Percentiles rank a stretch among this genome's conserved stretches.
These are phyloP conservation scores for Tolypocladium nubicola DNA, from an alignment of 2,329 filamentous ascomycete genomes.

Conservation along the genomic window DNA sequence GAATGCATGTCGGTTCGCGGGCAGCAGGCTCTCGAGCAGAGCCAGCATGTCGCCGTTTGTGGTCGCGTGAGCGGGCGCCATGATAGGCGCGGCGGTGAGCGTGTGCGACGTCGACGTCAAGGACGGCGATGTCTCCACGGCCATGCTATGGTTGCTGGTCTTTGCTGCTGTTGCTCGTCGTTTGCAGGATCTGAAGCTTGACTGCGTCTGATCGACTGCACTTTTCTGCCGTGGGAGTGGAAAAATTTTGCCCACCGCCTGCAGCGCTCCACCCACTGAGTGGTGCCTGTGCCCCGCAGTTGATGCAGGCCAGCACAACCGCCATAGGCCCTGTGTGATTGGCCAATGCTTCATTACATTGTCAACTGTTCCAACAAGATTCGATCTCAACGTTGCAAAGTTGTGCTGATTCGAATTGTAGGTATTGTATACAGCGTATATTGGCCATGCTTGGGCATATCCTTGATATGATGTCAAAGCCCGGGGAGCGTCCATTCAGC, in stretches of 20 bases:
- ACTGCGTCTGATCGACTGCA: neutral
- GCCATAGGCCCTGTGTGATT: too few relatives aligned
- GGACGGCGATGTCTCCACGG: slow-evolving; percentile 40
- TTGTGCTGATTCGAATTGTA: too few relatives aligned
- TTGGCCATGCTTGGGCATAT: too few relatives aligned
- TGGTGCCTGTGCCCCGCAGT: neutral
- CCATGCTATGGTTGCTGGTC: slow-evolving; percentile 19
- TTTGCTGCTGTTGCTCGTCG: neutral
- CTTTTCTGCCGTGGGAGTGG: slow-evolving; percentile 4
- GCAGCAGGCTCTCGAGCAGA: slow-evolving; percentile 45
- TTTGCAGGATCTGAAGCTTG: neutral
- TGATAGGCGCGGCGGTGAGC: slow-evolving; percentile 39
- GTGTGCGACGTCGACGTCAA: slow-evolving; percentile 56
- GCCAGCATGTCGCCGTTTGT: slow-evolving; percentile 29
- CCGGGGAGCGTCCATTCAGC: too few relatives aligned
- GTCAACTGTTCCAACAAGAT: too few relatives aligned
- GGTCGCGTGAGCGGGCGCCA: slow-evolving; percentile 25
- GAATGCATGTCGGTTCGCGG: slow-evolving; percentile 59
- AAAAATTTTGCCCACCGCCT: slow-evolving; percentile 9
- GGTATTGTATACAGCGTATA: too few relatives aligned
- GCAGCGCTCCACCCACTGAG: neutral
- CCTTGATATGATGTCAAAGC: too few relatives aligned
- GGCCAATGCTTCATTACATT: too few relatives aligned
- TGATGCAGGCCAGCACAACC: neutral
- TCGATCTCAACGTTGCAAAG: too few relatives aligned